Percentiles rank a stretch among this genome's conserved stretches.
Evolutionary conservation across 176 grass and related monocot species (phyloP).

Genomic region (Sorghum bicolor): Sorghum_bicolor_NCBIv3 NC_012876.2:9312001-9312500

Average conservation of each 20-base stretch:
- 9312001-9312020: background rate
- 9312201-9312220: constrained; percentile 54
- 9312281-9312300: constrained; percentile 65
- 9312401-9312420: background rate
- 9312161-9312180: constrained; percentile 13
- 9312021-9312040: background rate
- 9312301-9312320: background rate
- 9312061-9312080: background rate
- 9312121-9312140: background rate
- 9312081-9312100: background rate
- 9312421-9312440: constrained; percentile 49
- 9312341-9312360: background rate
- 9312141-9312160: background rate
- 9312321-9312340: background rate
- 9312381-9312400: background rate
- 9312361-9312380: background rate
- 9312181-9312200: constrained; percentile 39
- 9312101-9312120: background rate
- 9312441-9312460: constrained; percentile 84
- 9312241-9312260: constrained; percentile 57
- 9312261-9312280: constrained; percentile 78
- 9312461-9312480: constrained; percentile 79
- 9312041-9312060: background rate
- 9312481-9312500: constrained; percentile 74
- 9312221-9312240: constrained; percentile 38